Evolutionary conservation across 805 yeast genomes (phyloP), one percentile per base, ranked within the genome.

Genomic region (Ogataea paradorogensis): DNA sequence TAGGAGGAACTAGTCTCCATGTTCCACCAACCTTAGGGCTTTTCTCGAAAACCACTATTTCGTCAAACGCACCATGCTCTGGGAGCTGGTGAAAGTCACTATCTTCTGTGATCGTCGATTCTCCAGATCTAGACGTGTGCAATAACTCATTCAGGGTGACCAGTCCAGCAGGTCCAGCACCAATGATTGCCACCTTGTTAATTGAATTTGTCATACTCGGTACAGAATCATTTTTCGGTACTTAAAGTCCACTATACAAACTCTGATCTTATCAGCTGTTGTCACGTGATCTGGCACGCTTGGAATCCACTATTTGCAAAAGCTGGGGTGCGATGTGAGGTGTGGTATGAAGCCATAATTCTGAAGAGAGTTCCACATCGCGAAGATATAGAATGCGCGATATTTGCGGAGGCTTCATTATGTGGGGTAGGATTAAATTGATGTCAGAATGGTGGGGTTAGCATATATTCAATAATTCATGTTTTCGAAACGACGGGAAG

Each of bases 31-130:
- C 50, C 10, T 52, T 45, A 9, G 45, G 46, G 23, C 61, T 61
- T 42, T 65, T 69, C 48, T 70, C 74, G 50, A 67, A 69, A 5
- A 61, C 69, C 4, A 63, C 69, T 15, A 68, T 46, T 26, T 61
- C 54, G 9, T 54, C 47, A 39, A 69, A 69, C 6, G 59, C 58
- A 1, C 61, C 59, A 20, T 61, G 42, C 13, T 36, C 29, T 4
- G 53, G 46, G 9, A 42, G 30, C 8, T 35, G 38, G 15, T 33
- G 38, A 18, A 26, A 18, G 4, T 23, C 40, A 8, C 14, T 15
- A 7, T 35, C 29, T 7, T 20, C 10, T 5, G 38, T 38, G 13
- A 51, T 49, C 2, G 62, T 55, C 3, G 63, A 55, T 3, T 18
- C 15, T 8, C 66, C 67, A 15, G 53, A 47, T 21, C 38, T 40